Base-by-base conservation (phyloP, 805 yeast species). In the Yarrowia divulgata region DNA sequence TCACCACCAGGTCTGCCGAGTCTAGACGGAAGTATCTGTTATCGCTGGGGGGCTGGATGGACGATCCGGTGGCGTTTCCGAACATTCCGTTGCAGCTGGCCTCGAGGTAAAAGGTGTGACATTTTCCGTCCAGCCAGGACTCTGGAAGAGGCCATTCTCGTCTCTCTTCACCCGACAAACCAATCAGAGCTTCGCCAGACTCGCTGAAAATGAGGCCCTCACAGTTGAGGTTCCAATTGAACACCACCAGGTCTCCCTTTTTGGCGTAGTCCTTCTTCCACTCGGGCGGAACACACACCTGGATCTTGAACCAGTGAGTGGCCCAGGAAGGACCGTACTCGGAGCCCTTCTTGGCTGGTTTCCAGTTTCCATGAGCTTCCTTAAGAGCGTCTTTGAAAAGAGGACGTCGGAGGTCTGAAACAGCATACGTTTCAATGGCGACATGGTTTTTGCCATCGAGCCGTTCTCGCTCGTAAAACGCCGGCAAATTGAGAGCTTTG, bases 311-410 rank as follows among this genome's bases (percentile, higher is more conserved):
- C 99, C 99, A 94, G 72, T 92, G 96, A 0, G 98, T 90, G 70
- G 94, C 89, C 99, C 99, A 94, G 14, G 96, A 90, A 3, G 99
- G 99, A 0, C 98, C 98, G 77, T 90, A 92, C 9, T 82, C 79
- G 73, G 90, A 88, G 29, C 95, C 96, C 72, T 87, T 87, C 48
- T 73, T 69, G 7, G 82, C 75, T 1, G 74, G 73, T 9, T 73
- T 72, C 80, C 82, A 81, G 46, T 72, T 72, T 14, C 52, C 52
- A 0, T 66, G 52, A n/a, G 91, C 89, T 32, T 81, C 80, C 72
- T 83, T 80, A 70, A 88, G 79, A 71, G 91, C 85, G 69, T 86
- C 87, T 66, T 82, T 78, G 78, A 88, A 90, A 40, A 84, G 78
- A 0, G 95, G 95, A 55, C 93, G 83, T 66, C 81, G 77, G 54